These are phyloP conservation scores for Arxiozyma slooffiae DNA, from an alignment of 1,139 yeast genomes.

Conservation along the genomic window DNA sequence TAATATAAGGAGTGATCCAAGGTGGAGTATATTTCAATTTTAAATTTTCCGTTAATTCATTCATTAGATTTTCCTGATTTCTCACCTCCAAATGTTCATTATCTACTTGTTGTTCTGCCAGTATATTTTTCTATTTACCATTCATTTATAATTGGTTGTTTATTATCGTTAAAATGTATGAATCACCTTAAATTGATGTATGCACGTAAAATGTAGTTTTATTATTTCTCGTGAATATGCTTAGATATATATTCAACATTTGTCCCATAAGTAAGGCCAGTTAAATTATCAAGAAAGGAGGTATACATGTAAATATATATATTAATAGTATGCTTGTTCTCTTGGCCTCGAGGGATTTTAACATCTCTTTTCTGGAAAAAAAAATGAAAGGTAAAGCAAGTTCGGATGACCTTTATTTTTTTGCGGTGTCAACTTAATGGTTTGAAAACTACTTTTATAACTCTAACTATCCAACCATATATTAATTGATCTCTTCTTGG, in stretches of 20 bases:
- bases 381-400: neutral
- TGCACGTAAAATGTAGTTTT: neutral
- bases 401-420: neutral
- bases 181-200: neutral
- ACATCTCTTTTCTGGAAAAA: no score
- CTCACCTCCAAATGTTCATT: neutral
- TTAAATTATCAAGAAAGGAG: neutral
- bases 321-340: no score
- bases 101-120: neutral
- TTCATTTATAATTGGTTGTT: neutral
- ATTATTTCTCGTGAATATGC: no score
- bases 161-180: neutral
- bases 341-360: neutral
- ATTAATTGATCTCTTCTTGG: neutral
- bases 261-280: neutral
- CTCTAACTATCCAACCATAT: neutral
- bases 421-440: neutral
- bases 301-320: no score
- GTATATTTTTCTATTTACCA: neutral
- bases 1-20: slow-evolving; percentile 91
- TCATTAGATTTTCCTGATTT: no score
- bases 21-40: slow-evolving; percentile 60
- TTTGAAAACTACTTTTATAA: neutral
- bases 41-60: slow-evolving; percentile 6
- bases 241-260: no score